Base-by-base conservation (phyloP, 306 rosid species). In the Erythrophleum fordii region DNA sequence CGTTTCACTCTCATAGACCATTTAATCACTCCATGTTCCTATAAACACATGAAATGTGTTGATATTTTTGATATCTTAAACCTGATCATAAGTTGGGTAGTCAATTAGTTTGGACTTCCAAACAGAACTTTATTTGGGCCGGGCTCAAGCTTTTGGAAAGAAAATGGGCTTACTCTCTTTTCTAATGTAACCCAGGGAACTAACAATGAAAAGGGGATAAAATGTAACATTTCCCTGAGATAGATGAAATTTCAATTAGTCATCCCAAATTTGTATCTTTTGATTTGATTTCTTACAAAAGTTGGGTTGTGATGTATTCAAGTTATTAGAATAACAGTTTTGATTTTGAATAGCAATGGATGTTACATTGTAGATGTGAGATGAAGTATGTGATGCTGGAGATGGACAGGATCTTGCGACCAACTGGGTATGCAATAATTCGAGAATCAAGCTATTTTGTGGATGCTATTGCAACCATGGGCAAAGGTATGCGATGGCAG, bases 351-450 rank as follows among this genome's bases (percentile, higher is more conserved):
- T 35, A 58, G 86, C 75, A 49, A 53, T 66, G 6, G 14, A 72
- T 73, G 45, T 10, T 51, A 51, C 65, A 68, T 72, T 58, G 75
- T 90, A 96, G 99, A 76, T 96, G 99, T 78, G 98, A 93, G 29
- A 92, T 93, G 98, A 93, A 96, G 88, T 86, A 75, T 64, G 91
- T 93, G 84, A 83, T 96, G 75, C 69, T 96, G 83, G 99, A 96
- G 87, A 96, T 96, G 99, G 99, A 96, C 88, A 78, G 99, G 59
- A 88, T 96, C 62, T 79, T 96, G 29, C 85, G 99, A 29, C 98
- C 99, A 1, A 83, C 65, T 2, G 98, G 98, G 37, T 83, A 89
- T 20, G 93, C 87, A 18, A 84, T 96, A 62, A 85, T 96, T 52
- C 85, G 99, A 42, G 99, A 96, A 83, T 87, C 97, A 0, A 86